Evolutionary conservation across 2,329 filamentous ascomycete species (phyloP).

Genomic region (Pseudocercospora cruenta): DNA sequence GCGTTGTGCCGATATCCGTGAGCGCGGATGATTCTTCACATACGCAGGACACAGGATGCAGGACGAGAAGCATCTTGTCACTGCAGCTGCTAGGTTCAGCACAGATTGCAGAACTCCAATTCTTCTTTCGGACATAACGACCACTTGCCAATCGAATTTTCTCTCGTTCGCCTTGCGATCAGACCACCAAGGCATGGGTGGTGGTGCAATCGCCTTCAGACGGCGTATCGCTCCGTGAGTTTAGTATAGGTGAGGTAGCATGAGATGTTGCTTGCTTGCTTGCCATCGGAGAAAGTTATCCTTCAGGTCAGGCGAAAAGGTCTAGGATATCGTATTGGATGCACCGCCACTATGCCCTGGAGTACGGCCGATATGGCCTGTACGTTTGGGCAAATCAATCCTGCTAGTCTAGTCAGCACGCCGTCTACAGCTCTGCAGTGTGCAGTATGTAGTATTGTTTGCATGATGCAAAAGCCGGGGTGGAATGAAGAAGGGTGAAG

Average conservation of each 20-base stretch:
- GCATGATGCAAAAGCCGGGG: constrained; percentile 6
- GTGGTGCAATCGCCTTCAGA: background rate
- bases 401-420: background rate
- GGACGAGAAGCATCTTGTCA: background rate
- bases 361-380: background rate
- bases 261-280: background rate
- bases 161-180: background rate
- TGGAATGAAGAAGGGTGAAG: background rate
- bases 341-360: background rate
- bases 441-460: constrained; percentile 9
- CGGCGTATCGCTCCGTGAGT: background rate
- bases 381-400: background rate
- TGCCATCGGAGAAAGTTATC: background rate
- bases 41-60: background rate
- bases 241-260: background rate
- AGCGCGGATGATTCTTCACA: background rate
- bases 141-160: background rate
- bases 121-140: background rate
- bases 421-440: background rate
- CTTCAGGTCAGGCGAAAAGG: background rate
- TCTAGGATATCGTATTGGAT: background rate
- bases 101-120: background rate
- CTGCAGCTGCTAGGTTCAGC: too few relatives aligned
- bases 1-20: background rate
- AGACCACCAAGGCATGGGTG: background rate